Conservation (phyloP, 768 basidiomycete genomes). For the Lactarius trivialis region DNA sequence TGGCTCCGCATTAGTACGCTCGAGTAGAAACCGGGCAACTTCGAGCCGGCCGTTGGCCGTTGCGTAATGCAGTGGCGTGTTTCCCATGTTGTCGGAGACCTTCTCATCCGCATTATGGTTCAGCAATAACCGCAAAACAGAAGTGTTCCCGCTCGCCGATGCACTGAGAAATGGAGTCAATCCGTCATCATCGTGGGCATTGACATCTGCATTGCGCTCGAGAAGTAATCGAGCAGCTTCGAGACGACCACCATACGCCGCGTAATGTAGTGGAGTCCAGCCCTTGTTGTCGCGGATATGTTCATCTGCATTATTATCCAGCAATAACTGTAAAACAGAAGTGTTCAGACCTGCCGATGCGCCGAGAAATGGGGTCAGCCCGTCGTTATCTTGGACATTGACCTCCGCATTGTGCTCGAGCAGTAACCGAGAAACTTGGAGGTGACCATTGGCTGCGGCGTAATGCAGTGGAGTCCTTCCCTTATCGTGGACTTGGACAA, state of each 20-base stretch:
- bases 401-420: no score
- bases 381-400: neutral
- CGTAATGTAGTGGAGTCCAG: neutral
- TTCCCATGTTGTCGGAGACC: neutral
- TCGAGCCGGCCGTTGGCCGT: neutral
- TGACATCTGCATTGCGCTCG: neutral
- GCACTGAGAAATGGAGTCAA: neutral
- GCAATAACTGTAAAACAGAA: no score
- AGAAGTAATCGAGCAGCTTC: neutral
- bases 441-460: no score
- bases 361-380: no score
- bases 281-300: neutral
- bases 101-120: neutral
- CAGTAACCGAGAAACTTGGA: no score
- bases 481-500: no score
- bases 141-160: neutral
- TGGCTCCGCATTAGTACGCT: no score
- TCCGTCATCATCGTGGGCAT: neutral
- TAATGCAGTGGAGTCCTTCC: no score
- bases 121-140: neutral
- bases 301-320: no score
- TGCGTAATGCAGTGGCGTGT: neutral
- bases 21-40: neutral
- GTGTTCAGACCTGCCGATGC: no score
- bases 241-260: neutral